Evolutionary conservation across 306 rosid genomes (phyloP), one percentile per base, ranked within the genome.

Genomic region (Dryas drummondii): DNA sequence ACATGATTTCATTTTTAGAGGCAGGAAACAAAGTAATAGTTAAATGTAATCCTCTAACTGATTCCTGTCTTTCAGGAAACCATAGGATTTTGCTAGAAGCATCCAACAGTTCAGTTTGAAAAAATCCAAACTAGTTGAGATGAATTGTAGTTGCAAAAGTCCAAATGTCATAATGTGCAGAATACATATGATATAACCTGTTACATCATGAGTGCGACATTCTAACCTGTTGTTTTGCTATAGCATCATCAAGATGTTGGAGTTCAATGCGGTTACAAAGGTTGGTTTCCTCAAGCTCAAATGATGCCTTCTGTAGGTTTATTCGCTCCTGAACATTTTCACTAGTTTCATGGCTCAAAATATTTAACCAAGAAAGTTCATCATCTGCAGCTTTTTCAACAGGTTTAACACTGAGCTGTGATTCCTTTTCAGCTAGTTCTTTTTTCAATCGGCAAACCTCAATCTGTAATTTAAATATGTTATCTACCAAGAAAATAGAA

Each of bases 321-420:
- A 88, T 88, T 71, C 90, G 81, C 64, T 88, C 92, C 75, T 85
- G 92, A 61, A 88, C 92, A 81, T 88, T 88, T 77, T 88, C 90
- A 79, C 73, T 86, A 56, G 86, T 86, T 81, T 83, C 87, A 77
- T 83, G 90, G 78, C 92, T 88, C 81, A 86, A 82, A 32, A 79
- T 70, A 75, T 88, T 84, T 79, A 88, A 73, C 87, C 86, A 80
- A 13, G 88, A 86, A 59, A 86, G 71, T 78, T 88, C 87, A 76
- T 83, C 88, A 5, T 88, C 92, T 49, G 82, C 82, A 77, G 87
- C 84, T 56, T 79, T 85, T 68, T 83, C 91, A 54, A 79, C 77
- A 45, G 88, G 92, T 71, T 85, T 88, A 65, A 76, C 72, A 74
- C 68, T 85, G 42, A 77, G 68, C 70, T 68, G 85, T 44, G 86